Evolutionary conservation across 352 stramenopile species (phyloP).

Genomic region (Globisporangium barbulae): DNA sequence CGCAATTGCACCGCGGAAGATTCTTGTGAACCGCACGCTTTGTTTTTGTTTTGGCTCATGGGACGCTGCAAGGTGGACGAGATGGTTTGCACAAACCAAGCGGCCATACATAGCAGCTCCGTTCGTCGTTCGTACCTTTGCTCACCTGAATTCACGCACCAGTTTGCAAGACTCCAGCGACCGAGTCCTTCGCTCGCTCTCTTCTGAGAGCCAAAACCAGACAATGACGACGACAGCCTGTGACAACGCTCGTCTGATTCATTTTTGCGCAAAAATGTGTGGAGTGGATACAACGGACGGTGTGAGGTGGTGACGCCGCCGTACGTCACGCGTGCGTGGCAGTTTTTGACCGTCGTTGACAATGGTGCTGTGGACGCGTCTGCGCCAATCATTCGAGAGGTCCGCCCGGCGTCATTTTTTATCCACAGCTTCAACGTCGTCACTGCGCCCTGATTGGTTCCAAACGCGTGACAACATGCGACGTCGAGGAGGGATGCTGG

Average conservation of each 20-base stretch:
- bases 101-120: neutral
- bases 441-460: neutral
- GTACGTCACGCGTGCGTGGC: neutral
- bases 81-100: neutral
- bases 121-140: too few relatives aligned
- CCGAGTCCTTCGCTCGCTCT: too few relatives aligned
- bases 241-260: too few relatives aligned
- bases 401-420: conserved; percentile 9
- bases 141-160: too few relatives aligned
- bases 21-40: neutral
- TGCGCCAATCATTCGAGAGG: conserved; percentile 2
- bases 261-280: too few relatives aligned
- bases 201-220: too few relatives aligned
- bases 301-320: neutral
- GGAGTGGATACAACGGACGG: neutral
- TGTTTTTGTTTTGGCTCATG: neutral
- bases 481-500: conserved; percentile 35
- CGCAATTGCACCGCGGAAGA: neutral
- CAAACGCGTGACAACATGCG: conserved; percentile 2
- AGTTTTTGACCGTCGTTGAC: neutral
- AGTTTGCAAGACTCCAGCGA: too few relatives aligned
- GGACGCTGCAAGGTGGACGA: too few relatives aligned
- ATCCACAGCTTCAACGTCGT: neutral
- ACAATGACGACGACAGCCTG: too few relatives aligned
- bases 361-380: neutral